Percentiles rank a stretch among this genome's conserved stretches.
Evolutionary conservation across 805 yeast genomes (phyloP).

Genomic region (Metschnikowia kunwiensis): DNA sequence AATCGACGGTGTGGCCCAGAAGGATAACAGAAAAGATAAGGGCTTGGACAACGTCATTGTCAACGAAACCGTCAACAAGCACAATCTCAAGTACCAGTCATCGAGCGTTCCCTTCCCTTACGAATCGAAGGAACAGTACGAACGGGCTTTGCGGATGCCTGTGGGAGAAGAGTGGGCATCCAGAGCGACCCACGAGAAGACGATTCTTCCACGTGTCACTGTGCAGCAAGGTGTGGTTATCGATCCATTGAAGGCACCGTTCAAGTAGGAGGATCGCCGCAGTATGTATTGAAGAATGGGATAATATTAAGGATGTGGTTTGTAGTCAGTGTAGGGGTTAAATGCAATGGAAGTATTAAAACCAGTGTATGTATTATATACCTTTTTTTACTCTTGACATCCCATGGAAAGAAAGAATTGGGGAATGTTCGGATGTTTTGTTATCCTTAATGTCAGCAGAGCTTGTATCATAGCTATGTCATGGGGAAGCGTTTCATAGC

Average conservation of each 20-base stretch:
- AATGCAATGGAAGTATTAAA: too few relatives aligned
- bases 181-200: constrained; percentile 77
- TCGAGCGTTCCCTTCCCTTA: constrained; percentile 92
- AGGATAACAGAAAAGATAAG: constrained; percentile 75
- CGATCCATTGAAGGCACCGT: constrained; percentile 89
- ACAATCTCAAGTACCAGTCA: constrained; percentile 80
- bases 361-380: too few relatives aligned
- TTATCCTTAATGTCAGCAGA: too few relatives aligned
- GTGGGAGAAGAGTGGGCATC: constrained; percentile 96
- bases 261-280: constrained; percentile 50
- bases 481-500: too few relatives aligned
- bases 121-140: constrained; percentile 92
- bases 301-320: too few relatives aligned
- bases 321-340: too few relatives aligned
- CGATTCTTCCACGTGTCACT: constrained; percentile 84
- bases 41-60: constrained; percentile 78
- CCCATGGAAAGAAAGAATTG: too few relatives aligned
- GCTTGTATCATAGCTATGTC: too few relatives aligned
- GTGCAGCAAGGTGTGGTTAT: constrained; percentile 86
- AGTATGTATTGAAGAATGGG: too few relatives aligned
- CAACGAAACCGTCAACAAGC: constrained; percentile 83
- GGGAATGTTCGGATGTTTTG: too few relatives aligned
- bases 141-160: constrained; percentile 91
- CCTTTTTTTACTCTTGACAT: too few relatives aligned
- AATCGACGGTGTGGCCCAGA: constrained; percentile 70